These are phyloP conservation scores for Fennellomyces sp. DNA, from an alignment of 371 early-diverging fungal species.

Conservation along the genomic window DNA sequence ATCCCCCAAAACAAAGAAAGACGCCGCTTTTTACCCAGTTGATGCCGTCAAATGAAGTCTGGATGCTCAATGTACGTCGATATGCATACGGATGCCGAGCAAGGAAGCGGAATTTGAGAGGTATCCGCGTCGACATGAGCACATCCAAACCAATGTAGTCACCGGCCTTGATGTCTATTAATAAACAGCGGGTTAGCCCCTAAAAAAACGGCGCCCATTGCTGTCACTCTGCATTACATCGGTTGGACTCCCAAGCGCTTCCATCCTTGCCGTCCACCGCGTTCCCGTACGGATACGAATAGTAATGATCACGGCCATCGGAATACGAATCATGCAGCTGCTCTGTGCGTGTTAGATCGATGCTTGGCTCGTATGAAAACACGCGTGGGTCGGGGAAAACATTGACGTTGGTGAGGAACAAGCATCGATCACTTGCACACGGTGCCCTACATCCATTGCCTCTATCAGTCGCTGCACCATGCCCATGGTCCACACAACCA, in stretches of 20 bases:
- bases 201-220: background rate
- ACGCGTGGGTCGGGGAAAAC: constrained; percentile 50
- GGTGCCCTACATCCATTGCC: constrained; percentile 28
- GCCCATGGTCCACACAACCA: no score
- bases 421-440: constrained; percentile 60
- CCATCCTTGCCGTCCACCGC: constrained; percentile 57
- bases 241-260: constrained; percentile 42
- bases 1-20: no score
- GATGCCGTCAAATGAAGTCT: constrained; percentile 49
- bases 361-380: constrained; percentile 54
- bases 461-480: no score
- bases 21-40: constrained; percentile 58
- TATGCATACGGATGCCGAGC: constrained; percentile 41
- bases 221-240: constrained; percentile 31
- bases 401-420: constrained; percentile 59
- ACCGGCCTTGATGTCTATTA: constrained; percentile 43
- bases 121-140: constrained; percentile 54
- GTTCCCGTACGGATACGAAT: constrained; percentile 43
- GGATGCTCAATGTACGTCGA: constrained; percentile 23
- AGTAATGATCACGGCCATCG: constrained; percentile 27
- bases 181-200: no score
- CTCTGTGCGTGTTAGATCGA: constrained; percentile 46
- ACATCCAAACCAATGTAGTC: constrained; percentile 70
- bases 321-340: constrained; percentile 53
- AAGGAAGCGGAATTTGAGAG: constrained; percentile 45